These are phyloP conservation scores for Pisolithus thermaeus DNA, from an alignment of 1,284 basidiomycete genomes.

Conservation along the genomic window DNA sequence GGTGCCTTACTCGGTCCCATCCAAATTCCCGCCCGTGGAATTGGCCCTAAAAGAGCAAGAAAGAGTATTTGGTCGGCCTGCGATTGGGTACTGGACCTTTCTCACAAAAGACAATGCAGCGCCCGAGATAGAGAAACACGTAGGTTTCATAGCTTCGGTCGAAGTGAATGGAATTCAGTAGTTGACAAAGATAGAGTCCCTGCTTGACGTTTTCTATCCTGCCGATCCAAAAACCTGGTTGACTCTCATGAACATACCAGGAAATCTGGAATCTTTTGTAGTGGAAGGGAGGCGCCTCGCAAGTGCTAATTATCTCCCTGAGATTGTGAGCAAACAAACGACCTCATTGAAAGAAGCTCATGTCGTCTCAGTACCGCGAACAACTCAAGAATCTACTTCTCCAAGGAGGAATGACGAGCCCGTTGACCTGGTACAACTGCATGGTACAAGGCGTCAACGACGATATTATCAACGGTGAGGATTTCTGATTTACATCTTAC, in stretches of 20 bases:
- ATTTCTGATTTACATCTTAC: neutral
- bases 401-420: constrained; percentile 25
- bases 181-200: constrained; percentile 25
- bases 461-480: constrained; percentile 17
- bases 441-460: constrained; percentile 21
- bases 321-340: constrained; percentile 20
- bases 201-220: constrained; percentile 28
- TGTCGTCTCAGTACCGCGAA: constrained; percentile 21
- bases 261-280: constrained; percentile 28
- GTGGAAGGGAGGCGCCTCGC: constrained; percentile 17
- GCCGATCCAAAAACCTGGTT: constrained; percentile 29
- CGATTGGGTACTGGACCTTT: constrained; percentile 38
- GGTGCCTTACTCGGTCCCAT: constrained; percentile 28
- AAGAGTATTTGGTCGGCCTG: constrained; percentile 26
- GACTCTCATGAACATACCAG: constrained; percentile 28
- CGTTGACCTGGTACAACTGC: constrained; percentile 27
- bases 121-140: constrained; percentile 26
- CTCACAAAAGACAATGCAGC: constrained; percentile 25
- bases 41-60: constrained; percentile 18
- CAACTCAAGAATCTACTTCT: constrained; percentile 17
- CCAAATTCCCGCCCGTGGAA: constrained; percentile 23
- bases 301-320: constrained; percentile 27
- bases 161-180: constrained; percentile 5
- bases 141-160: constrained; percentile 9
- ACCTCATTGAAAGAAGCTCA: neutral